phyloP scores from a whole-genome alignment of 2,329 filamentous ascomycete genomes.

The Colletotrichum cereale region DNA sequence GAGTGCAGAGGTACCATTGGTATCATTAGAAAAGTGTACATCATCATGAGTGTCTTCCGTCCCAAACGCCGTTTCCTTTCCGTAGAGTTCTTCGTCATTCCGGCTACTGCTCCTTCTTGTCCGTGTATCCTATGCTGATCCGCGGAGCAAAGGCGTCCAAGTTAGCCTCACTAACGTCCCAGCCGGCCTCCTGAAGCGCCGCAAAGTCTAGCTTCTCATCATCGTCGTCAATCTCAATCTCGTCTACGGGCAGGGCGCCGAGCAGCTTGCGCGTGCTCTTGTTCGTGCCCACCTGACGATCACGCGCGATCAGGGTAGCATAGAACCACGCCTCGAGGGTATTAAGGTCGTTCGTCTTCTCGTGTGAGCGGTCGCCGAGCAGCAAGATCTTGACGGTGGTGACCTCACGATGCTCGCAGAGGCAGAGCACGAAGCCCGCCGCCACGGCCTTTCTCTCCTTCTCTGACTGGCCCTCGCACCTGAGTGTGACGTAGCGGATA shows the following conservation, averaged over 20 bases:
- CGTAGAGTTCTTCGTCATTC: background rate
- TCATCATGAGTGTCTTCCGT: background rate
- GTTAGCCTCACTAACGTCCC: slow-evolving; percentile 1
- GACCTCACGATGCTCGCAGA: background rate
- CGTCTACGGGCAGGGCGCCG: background rate
- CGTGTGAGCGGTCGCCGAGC: background rate
- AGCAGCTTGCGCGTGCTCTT: background rate
- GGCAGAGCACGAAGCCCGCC: slow-evolving; percentile 3
- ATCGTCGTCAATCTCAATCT: background rate
- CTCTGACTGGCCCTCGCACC: background rate
- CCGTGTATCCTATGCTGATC: background rate
- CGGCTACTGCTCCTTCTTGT: slow-evolving; percentile 9
- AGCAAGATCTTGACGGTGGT: slow-evolving; percentile 31
- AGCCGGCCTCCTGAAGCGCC: slow-evolving; percentile 9
- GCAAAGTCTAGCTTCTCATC: background rate
- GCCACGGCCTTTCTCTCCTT: background rate
- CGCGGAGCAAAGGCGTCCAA: slow-evolving; percentile 12
- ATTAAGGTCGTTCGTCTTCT: background rate
- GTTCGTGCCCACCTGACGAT: background rate
- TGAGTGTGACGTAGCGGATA: slow-evolving; percentile 1
- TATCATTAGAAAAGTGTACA: slow-evolving; percentile 11
- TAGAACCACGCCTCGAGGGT: slow-evolving; percentile 14
- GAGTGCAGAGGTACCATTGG: background rate
- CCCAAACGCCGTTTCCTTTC: background rate
- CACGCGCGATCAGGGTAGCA: background rate